phyloP scores from a whole-genome alignment of 2,329 filamentous ascomycete species.

The Colletotrichum zoysiae region DNA sequence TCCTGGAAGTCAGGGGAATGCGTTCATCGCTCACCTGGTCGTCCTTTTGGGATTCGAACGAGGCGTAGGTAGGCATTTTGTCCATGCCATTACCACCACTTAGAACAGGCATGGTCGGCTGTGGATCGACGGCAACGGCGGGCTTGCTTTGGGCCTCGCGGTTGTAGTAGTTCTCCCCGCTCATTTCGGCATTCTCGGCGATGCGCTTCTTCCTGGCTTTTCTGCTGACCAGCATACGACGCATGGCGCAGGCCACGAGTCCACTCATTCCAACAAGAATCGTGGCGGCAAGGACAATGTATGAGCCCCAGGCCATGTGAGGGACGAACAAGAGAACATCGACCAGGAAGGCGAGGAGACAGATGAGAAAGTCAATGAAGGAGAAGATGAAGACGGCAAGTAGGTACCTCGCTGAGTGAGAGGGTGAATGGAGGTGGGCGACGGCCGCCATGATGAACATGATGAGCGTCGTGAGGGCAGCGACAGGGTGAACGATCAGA shows the following conservation, averaged over 20 bases:
- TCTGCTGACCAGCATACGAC: conserved; percentile 88
- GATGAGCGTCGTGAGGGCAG: conserved; percentile 85
- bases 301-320: conserved; percentile 93
- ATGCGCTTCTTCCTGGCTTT: conserved; percentile 95
- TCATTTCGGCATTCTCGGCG: conserved; percentile 96
- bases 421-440: conserved; percentile 87
- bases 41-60: conserved; percentile 76
- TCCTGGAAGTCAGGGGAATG: conserved; percentile 76
- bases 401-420: conserved; percentile 91
- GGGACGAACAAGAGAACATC: conserved; percentile 96
- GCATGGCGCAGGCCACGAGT: conserved; percentile 94
- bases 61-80: conserved; percentile 67
- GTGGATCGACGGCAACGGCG: conserved; percentile 57
- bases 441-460: conserved; percentile 84
- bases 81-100: conserved; percentile 68
- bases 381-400: conserved; percentile 87
- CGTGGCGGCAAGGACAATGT: conserved; percentile 90
- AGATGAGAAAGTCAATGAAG: conserved; percentile 85
- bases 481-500: conserved; percentile 92
- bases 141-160: conserved; percentile 70
- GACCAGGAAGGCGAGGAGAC: conserved; percentile 89
- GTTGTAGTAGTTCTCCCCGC: conserved; percentile 90
- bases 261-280: conserved; percentile 85
- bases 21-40: conserved; percentile 76
- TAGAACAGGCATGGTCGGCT: conserved; percentile 70